phyloP scores from a whole-genome alignment of 371 early-diverging fungal species.

The Mortierella sp. region DNA sequence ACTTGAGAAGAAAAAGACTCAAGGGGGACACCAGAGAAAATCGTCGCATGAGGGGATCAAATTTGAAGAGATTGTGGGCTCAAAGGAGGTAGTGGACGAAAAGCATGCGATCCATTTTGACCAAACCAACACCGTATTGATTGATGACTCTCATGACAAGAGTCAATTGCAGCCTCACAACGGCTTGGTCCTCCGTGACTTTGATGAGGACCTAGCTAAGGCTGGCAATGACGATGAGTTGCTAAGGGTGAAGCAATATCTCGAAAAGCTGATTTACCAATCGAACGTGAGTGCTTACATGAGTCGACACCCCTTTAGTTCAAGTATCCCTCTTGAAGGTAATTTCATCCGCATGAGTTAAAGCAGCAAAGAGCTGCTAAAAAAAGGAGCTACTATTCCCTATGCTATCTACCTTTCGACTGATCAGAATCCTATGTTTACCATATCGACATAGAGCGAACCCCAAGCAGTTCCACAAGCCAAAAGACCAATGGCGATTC shows the following conservation, averaged over 20 bases:
- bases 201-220: conserved; percentile 33
- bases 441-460: too few species aligned
- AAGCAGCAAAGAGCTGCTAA: too few species aligned
- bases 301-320: conserved; percentile 56
- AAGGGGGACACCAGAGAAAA: conserved; percentile 13
- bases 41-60: too few species aligned
- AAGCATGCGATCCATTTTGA: conserved; percentile 56
- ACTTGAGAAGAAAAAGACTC: conserved; percentile 35
- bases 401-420: too few species aligned
- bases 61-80: conserved; percentile 14
- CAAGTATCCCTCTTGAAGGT: conserved; percentile 15
- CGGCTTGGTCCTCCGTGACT: conserved; percentile 61
- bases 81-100: conserved; percentile 11
- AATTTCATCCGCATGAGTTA: not conserved
- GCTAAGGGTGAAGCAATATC: conserved; percentile 58
- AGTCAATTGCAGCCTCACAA: conserved; percentile 71
- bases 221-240: conserved; percentile 61
- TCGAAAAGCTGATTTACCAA: conserved; percentile 56
- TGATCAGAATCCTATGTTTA: too few species aligned
- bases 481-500: too few species aligned
- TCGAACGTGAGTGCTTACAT: conserved; percentile 65
- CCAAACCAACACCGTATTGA: conserved; percentile 71
- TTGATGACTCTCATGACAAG: conserved; percentile 77
- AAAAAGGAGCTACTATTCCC: too few species aligned
- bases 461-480: too few species aligned